Conservation (phyloP, 805 yeast genomes). For the Trichomonascus vanleenenianus region DNA sequence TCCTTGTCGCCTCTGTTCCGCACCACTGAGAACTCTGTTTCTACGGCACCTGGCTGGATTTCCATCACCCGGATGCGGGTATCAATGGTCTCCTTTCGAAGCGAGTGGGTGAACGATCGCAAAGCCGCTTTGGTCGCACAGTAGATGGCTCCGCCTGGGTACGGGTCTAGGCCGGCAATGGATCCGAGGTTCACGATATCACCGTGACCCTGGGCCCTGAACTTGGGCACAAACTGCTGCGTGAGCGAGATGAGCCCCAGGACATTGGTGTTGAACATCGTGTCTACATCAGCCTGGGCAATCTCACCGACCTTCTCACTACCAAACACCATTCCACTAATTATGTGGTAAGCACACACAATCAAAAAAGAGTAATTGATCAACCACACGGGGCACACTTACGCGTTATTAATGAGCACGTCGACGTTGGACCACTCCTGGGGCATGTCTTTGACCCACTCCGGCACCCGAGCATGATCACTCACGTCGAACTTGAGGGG, state of each 20-base stretch:
- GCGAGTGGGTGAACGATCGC: slow-evolving; percentile 45
- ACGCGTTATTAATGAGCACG: slow-evolving; percentile 60
- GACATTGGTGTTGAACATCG: slow-evolving; percentile 83
- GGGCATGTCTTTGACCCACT: slow-evolving; percentile 48
- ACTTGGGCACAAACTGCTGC: slow-evolving; percentile 64
- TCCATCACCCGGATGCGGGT: slow-evolving; percentile 67
- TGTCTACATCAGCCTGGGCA: slow-evolving; percentile 51
- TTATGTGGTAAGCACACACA: background rate
- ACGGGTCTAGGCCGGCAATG: slow-evolving; percentile 63
- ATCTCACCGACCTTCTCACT: slow-evolving; percentile 68
- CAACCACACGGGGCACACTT: background rate
- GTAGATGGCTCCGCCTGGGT: slow-evolving; percentile 65
- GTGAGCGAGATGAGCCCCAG: slow-evolving; percentile 78
- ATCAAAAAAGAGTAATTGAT: background rate
- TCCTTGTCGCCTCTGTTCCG: slow-evolving; percentile 55
- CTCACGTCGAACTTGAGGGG: slow-evolving; percentile 51
- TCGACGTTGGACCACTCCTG: slow-evolving; percentile 49
- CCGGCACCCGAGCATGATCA: slow-evolving; percentile 40
- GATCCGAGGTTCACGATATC: slow-evolving; percentile 62
- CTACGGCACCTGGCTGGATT: slow-evolving; percentile 73
- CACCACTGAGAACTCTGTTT: slow-evolving; percentile 64
- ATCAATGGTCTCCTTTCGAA: slow-evolving; percentile 66
- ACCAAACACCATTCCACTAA: slow-evolving; percentile 58
- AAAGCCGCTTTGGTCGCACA: slow-evolving; percentile 64
- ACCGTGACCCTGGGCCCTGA: slow-evolving; percentile 57